Evolutionary conservation across 176 grass and related monocot genomes (phyloP), one percentile per base, ranked within the genome.

Genomic region (Carex cristatella): DNA sequence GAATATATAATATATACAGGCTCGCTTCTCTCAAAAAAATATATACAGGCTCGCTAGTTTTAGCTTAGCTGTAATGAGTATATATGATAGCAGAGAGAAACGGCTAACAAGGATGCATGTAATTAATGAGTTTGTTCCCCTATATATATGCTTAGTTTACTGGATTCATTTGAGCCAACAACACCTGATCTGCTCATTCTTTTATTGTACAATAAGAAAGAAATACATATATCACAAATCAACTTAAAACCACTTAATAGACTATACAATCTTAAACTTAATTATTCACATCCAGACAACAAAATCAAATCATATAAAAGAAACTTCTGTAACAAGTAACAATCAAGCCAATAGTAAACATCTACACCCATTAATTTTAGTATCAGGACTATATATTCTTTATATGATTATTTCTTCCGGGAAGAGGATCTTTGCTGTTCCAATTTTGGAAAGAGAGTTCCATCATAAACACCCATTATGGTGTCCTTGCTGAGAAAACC

Each of bases 401-500:
- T 7, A 78, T 46, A 46, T 46, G 44, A 87, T 16, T 65, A 59
- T 33, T 74, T 88, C 70, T 86, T 74, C 63, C 4, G 10, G 49
- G 59, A 86, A 40, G 86, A 78, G 2, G 65, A 46, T 75, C 63
- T 79, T 10, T 86, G 69, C 76, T 88, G 10, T 85, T 92, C 92
- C 88, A 94, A 28, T 80, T 85, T 80, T 19, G 84, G 14, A 83
- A 91, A 97, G 16, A 92, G n/a, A 75, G 61, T 89, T n/a, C 89
- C 92, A 80, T 94, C 92, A 15, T 87, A 97, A 13, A 88, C 65
- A 71, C 86, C 84, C 86, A 72, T 87, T 15, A 85, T 40, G 57
- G 76, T 79, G 0, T 97, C 87, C 72, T 88, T 97, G 9, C 80
- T 75, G 84, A 97, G 92, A 55, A 92, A 90, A 3, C 89, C 89